Evolutionary conservation across 352 stramenopile genomes (phyloP), one percentile per base, ranked within the genome.

Genomic region (Phytopythium kandeliae): DNA sequence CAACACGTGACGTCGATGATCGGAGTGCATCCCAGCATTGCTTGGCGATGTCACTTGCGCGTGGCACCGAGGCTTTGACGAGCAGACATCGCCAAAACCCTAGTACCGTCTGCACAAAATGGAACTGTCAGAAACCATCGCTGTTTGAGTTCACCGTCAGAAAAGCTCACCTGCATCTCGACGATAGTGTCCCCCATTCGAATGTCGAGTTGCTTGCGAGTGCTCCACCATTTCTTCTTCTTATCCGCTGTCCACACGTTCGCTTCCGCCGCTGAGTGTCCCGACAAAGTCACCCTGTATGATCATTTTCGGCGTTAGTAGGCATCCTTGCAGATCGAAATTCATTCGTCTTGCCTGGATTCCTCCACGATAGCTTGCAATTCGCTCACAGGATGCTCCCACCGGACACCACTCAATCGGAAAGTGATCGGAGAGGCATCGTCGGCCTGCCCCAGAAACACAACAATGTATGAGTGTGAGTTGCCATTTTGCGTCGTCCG

Each of bases 171-270:
- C 80, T 91, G 65, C 49, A 90, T 69, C 16, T 60, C 70, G 4
- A 47, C 8, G 13, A 92, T 50, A 19, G 63, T 44, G 24, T 62
- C 40, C 26, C 60, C 52, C 19, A 94, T 66, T 17, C 63, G 64
- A 30, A 62, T 59, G 51, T 94, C 66, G 2, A 92, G 55, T 17
- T 73, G 37, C 12, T 83, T 79, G 47, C 84, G 74, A 33, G 57
- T 82, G 51, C 58, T 66, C 84, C 84, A 94, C 84, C 84, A 94
- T 24, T 71, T 46, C n/a, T 82, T 87, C 55, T 92, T 92, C 38
- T 80, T 69, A 11, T 81, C 58, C 2, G 66, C 52, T 19, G 54
- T 67, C 81, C 75, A 92, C 31, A 66, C 63, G 7, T 65, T 56
- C 13, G 74, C 64, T 54, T 76, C 74, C 50, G 88, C 60, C 13